phyloP scores from a whole-genome alignment of 2,329 filamentous ascomycete genomes.

The Diplodia seriata region DNA sequence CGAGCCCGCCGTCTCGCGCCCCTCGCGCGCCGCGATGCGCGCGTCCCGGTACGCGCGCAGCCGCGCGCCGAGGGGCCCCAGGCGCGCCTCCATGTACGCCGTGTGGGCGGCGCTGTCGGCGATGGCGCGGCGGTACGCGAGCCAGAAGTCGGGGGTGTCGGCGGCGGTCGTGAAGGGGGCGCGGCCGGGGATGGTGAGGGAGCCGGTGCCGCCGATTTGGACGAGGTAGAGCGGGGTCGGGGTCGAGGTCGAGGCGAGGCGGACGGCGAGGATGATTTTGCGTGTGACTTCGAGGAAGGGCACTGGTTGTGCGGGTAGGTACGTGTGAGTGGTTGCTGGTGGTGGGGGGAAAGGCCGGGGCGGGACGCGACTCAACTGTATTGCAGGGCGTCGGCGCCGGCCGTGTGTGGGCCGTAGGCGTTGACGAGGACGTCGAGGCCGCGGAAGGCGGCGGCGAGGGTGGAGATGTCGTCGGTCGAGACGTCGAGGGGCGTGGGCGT shows the following conservation, averaged over 20 bases:
- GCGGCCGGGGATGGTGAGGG: constrained; percentile 41
- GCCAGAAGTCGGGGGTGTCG: constrained; percentile 45
- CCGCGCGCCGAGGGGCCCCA: constrained; percentile 41
- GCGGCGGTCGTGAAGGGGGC: constrained; percentile 35
- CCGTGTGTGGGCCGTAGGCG: constrained; percentile 46
- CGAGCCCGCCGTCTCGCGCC: constrained; percentile 29
- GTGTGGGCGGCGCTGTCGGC: constrained; percentile 46
- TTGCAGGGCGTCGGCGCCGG: constrained; percentile 39
- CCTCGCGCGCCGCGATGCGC: constrained; percentile 37
- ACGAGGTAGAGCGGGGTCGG: too few relatives aligned
- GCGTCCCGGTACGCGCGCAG: constrained; percentile 42
- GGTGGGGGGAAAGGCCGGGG: not conserved
- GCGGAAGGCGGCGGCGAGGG: constrained; percentile 41
- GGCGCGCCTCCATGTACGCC: constrained; percentile 45
- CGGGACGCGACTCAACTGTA: constrained; percentile 44
- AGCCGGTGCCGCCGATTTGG: constrained; percentile 46
- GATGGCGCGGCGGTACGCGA: constrained; percentile 46
- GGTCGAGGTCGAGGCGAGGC: constrained; percentile 37
- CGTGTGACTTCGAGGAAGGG: constrained; percentile 46
- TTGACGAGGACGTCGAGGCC: constrained; percentile 44
- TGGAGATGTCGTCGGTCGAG: constrained; percentile 37
- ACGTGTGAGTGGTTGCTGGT: not conserved
- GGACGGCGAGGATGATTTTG: constrained; percentile 45
- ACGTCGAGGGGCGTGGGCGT: constrained; percentile 42
- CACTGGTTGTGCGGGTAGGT: constrained; percentile 39